These are phyloP conservation scores for Peronosclerospora sorghi DNA, from an alignment of 352 stramenopile species.

Conservation along the genomic window DNA sequence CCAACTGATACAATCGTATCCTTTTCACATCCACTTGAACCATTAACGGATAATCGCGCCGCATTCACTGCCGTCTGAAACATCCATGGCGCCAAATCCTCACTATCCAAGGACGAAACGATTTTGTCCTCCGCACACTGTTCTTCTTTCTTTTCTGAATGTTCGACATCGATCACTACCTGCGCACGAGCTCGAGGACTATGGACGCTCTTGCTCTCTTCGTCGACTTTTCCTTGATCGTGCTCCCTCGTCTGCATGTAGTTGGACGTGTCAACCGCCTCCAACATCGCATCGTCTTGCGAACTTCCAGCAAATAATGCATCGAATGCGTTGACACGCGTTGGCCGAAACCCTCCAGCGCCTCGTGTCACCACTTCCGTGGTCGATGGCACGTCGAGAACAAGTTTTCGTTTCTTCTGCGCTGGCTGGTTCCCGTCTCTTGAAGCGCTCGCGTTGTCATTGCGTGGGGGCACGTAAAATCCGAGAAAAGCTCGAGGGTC, in stretches of 20 bases:
- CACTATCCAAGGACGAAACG: slow-evolving; percentile 13
- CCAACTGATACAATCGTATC: neutral
- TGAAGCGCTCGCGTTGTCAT: neutral
- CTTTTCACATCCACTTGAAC: neutral
- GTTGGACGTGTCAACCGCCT: slow-evolving; percentile 1
- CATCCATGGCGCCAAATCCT: slow-evolving; percentile 17
- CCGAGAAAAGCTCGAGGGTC: slow-evolving; percentile 45
- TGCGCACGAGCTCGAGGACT: slow-evolving; percentile 17
- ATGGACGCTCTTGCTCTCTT: neutral
- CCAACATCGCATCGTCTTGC: slow-evolving; percentile 46
- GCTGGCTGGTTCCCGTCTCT: slow-evolving; percentile 2
- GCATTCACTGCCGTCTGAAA: slow-evolving; percentile 6
- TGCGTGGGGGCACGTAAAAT: slow-evolving; percentile 16
- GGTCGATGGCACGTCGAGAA: slow-evolving; percentile 21
- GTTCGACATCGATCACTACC: slow-evolving; percentile 1
- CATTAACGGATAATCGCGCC: slow-evolving; percentile 2
- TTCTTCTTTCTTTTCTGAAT: neutral
- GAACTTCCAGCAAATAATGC: slow-evolving; percentile 45
- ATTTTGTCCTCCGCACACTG: neutral
- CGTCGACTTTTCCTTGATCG: neutral
- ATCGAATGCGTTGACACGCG: slow-evolving; percentile 20
- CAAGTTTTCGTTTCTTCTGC: slow-evolving; percentile 14
- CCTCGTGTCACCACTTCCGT: slow-evolving; percentile 1
- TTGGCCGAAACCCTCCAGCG: slow-evolving; percentile 4
- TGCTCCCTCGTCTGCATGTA: neutral